These are phyloP conservation scores for Hyphodiscus sp. DNA, from an alignment of 2,329 filamentous ascomycete species.

Conservation along the genomic window DNA sequence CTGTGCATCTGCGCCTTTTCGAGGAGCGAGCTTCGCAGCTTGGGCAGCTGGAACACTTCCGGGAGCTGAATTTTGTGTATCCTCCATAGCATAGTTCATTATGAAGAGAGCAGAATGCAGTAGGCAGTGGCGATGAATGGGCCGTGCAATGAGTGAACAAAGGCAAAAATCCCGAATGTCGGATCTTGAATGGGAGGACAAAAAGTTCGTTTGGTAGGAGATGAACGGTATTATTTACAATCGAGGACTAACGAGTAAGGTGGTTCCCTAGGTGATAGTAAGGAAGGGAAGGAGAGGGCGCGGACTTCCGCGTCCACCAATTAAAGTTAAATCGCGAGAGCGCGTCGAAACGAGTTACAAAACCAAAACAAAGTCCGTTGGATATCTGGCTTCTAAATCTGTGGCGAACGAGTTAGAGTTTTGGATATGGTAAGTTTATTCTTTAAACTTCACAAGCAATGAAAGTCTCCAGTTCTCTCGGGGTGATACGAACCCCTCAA, in stretches of 20 bases:
- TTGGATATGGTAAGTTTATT: constrained; percentile 23
- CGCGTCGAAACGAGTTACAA: constrained; percentile 15
- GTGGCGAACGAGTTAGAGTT: background rate
- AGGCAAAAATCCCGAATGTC: constrained; percentile 11
- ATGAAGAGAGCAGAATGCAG: constrained; percentile 4
- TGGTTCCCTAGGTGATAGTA: constrained; percentile 9
- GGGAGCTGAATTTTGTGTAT: constrained; percentile 62
- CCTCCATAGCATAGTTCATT: constrained; percentile 42
- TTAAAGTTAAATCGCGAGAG: background rate
- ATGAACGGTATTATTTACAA: constrained; percentile 11
- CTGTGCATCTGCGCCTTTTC: constrained; percentile 58
- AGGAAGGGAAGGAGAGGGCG: background rate
- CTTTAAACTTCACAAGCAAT: background rate
- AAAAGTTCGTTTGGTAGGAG: constrained; percentile 15
- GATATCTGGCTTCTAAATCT: constrained; percentile 10
- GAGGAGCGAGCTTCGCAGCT: constrained; percentile 53
- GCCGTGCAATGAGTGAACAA: constrained; percentile 5
- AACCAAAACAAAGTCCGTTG: constrained; percentile 24
- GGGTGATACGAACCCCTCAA: background rate
- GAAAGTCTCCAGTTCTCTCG: constrained; percentile 3
- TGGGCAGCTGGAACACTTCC: constrained; percentile 45
- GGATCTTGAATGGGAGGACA: constrained; percentile 9
- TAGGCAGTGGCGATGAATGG: constrained; percentile 1
- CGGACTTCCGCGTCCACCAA: background rate
- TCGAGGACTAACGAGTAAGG: background rate